phyloP scores from a whole-genome alignment of 2,329 filamentous ascomycete species.

The Sphaerostilbella broomeana region DNA sequence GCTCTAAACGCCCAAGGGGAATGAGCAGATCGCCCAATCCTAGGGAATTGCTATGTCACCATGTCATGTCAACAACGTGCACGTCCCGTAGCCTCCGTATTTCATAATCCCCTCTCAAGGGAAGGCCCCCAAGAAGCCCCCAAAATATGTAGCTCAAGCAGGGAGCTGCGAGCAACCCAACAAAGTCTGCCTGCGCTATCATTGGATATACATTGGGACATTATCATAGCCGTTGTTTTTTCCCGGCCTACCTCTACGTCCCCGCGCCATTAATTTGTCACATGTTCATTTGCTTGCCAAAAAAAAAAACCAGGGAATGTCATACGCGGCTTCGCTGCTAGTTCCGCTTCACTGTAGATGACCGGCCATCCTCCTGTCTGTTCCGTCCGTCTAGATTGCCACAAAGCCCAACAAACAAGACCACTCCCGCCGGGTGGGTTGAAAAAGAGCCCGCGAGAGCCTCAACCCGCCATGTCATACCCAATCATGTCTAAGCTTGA shows the following conservation, averaged over 20 bases:
- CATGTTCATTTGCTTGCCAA: constrained; percentile 1
- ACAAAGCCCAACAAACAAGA: too few relatives aligned
- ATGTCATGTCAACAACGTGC: neutral
- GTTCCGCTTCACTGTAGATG: too few relatives aligned
- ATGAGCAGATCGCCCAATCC: constrained; percentile 1
- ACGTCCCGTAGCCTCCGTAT: neutral
- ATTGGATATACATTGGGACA: neutral
- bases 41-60: neutral
- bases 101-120: neutral
- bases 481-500: constrained; percentile 5
- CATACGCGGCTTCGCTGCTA: too few relatives aligned
- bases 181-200: neutral
- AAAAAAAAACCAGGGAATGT: too few relatives aligned
- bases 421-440: too few relatives aligned
- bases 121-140: constrained; percentile 1
- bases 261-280: neutral
- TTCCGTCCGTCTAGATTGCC: too few relatives aligned
- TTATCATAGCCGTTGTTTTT: too few relatives aligned
- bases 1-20: too few relatives aligned
- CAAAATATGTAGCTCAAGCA: neutral
- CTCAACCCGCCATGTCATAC: constrained; percentile 1
- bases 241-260: neutral
- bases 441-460: constrained; percentile 6
- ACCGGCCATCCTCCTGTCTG: too few relatives aligned
- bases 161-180: constrained; percentile 2